Evolutionary conservation across 2,329 filamentous ascomycete genomes (phyloP).

Genomic region (Diaporthe helianthi): DNA sequence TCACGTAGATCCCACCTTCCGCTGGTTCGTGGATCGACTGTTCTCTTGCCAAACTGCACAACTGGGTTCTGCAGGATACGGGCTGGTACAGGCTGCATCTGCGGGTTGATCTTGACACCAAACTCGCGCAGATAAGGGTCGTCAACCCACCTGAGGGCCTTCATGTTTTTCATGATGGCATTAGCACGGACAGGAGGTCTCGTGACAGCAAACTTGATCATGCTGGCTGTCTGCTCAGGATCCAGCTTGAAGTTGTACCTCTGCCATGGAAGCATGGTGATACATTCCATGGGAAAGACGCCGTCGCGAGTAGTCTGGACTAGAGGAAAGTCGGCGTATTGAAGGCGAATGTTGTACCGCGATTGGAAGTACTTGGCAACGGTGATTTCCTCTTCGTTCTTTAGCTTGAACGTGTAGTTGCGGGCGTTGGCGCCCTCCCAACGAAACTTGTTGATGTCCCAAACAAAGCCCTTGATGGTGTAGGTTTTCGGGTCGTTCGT

Average conservation of each 20-base stretch:
- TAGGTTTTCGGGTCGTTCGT: slow-evolving; percentile 55
- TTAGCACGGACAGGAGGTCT: slow-evolving; percentile 71
- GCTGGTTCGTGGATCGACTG: slow-evolving; percentile 65
- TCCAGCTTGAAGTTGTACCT: slow-evolving; percentile 69
- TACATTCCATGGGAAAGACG: slow-evolving; percentile 68
- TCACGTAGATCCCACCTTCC: slow-evolving; percentile 90
- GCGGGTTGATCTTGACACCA: slow-evolving; percentile 71
- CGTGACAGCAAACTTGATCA: slow-evolving; percentile 95
- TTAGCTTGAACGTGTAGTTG: slow-evolving; percentile 63
- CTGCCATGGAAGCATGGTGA: slow-evolving; percentile 60
- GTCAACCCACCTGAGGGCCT: slow-evolving; percentile 68
- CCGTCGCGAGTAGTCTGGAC: slow-evolving; percentile 63
- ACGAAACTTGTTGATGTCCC: slow-evolving; percentile 49
- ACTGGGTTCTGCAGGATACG: slow-evolving; percentile 74
- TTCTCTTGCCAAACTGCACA: slow-evolving; percentile 69
- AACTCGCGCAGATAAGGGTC: slow-evolving; percentile 78
- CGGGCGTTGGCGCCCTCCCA: slow-evolving; percentile 56
- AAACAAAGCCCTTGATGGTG: slow-evolving; percentile 59
- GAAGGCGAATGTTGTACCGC: slow-evolving; percentile 60
- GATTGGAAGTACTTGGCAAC: slow-evolving; percentile 63
- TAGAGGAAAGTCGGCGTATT: slow-evolving; percentile 59
- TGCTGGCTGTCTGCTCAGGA: slow-evolving; percentile 71
- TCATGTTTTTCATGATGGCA: slow-evolving; percentile 73
- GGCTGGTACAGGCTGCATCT: slow-evolving; percentile 73
- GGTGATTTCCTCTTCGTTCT: slow-evolving; percentile 51